Evolutionary conservation across 768 basidiomycete genomes (phyloP).

Genomic region (Mycena galopus): DNA sequence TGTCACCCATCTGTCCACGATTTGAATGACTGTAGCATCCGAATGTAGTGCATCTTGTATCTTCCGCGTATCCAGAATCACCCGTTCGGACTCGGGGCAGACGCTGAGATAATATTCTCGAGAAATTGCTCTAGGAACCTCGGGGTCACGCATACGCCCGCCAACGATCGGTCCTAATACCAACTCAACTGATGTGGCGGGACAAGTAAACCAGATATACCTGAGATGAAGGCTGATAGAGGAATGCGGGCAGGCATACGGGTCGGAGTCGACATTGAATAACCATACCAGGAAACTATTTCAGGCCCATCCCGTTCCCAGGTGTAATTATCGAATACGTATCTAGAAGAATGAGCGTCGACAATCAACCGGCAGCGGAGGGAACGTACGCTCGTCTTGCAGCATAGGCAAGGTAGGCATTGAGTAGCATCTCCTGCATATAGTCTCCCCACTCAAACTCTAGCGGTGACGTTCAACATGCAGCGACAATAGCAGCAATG

Average conservation of each 20-base stretch:
- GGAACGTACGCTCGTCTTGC: conserved; percentile 59
- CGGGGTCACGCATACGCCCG: conserved; percentile 40
- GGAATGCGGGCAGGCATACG: conserved; percentile 69
- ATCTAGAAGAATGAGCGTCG: conserved; percentile 45
- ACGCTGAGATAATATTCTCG: conserved; percentile 59
- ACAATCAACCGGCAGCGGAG: not conserved
- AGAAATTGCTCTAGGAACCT: conserved; percentile 60
- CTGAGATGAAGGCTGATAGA: conserved; percentile 64
- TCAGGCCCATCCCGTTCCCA: conserved; percentile 60
- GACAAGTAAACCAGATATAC: conserved; percentile 43
- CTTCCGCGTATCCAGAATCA: conserved; percentile 21
- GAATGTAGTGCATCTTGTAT: not conserved
- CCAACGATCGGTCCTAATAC: conserved; percentile 41
- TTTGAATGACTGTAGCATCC: not conserved
- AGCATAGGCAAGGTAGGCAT: conserved; percentile 61
- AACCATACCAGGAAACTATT: conserved; percentile 62
- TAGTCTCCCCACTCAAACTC: conserved; percentile 73
- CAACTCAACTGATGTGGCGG: not conserved
- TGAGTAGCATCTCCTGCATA: conserved; percentile 69
- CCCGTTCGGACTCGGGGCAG: conserved; percentile 52
- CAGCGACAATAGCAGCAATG: conserved; percentile 47
- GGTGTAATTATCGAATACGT: conserved; percentile 72
- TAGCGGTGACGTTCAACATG: conserved; percentile 27
- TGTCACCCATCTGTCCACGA: conserved; percentile 19
- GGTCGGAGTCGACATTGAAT: no score